A percentile compares a stretch with the other conserved stretches of the same genome.
Evolutionary conservation across 305 asterid genomes (phyloP).

Genomic region (Rubia tinctorum): DNA sequence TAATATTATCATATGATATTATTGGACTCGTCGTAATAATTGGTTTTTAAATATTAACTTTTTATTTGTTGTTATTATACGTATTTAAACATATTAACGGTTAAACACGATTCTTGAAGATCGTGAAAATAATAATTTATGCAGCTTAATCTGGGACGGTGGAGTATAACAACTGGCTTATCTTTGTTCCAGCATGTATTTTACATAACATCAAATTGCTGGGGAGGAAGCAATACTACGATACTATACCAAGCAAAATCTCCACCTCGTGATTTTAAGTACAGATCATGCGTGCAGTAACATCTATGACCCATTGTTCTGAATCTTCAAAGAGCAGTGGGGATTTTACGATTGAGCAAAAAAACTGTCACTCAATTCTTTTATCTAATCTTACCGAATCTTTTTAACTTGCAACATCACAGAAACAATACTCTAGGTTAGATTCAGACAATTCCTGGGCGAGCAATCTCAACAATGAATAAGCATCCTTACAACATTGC

Average conservation of each 20-base stretch:
- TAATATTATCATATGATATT: too few species aligned
- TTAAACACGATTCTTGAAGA: too few species aligned
- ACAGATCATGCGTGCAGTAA: not conserved
- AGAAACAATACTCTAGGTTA: not conserved
- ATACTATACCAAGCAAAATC: not conserved
- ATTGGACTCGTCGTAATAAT: too few species aligned
- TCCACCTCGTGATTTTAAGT: not conserved
- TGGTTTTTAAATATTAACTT: too few species aligned
- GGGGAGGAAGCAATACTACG: not conserved
- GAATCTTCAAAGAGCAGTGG: not conserved
- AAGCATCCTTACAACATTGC: not conserved
- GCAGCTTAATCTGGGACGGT: too few species aligned
- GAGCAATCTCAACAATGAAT: constrained; percentile 15
- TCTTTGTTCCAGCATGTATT: not conserved
- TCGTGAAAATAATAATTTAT: too few species aligned
- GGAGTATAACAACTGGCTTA: not conserved
- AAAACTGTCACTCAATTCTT: not conserved
- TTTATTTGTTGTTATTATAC: too few species aligned
- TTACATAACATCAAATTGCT: not conserved
- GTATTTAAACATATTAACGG: too few species aligned
- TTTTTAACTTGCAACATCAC: not conserved
- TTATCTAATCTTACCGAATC: not conserved
- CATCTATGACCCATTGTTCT: not conserved
- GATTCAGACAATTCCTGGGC: constrained; percentile 4
- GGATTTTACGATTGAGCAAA: not conserved